Percentiles rank a stretch among this genome's conserved stretches.
These are phyloP conservation scores for Colletotrichum endophyticum DNA, from an alignment of 2,329 filamentous ascomycete genomes.

Conservation along the genomic window DNA sequence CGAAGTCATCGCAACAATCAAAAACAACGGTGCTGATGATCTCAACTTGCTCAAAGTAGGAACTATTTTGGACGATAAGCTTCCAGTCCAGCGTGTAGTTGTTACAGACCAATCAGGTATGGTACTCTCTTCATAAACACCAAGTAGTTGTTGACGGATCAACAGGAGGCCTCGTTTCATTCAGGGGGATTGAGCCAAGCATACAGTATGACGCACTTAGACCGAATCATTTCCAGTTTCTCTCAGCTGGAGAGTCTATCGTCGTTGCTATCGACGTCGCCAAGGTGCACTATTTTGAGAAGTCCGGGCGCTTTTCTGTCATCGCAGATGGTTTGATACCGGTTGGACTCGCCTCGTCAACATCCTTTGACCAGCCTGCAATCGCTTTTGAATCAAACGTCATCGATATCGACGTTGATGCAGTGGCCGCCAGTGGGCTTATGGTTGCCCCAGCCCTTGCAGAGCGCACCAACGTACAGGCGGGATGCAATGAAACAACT, in stretches of 20 bases:
- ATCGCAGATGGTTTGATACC: conserved; percentile 20
- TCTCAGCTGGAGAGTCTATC: conserved; percentile 21
- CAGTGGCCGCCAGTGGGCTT: background rate
- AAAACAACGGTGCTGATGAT: conserved; percentile 21
- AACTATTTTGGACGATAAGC: conserved; percentile 23
- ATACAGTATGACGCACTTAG: conserved; percentile 23
- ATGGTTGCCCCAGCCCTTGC: background rate
- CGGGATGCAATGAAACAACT: background rate
- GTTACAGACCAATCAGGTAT: background rate
- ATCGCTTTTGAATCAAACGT: conserved; percentile 22
- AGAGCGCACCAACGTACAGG: conserved; percentile 13
- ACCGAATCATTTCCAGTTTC: conserved; percentile 18
- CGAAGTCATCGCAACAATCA: conserved; percentile 18
- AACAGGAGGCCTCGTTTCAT: conserved; percentile 6
- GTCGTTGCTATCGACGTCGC: conserved; percentile 18
- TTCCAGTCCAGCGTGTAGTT: background rate
- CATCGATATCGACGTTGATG: conserved; percentile 17
- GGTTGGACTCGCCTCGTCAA: conserved; percentile 6
- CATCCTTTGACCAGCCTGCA: conserved; percentile 10
- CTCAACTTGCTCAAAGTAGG: conserved; percentile 27
- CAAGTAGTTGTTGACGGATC: background rate
- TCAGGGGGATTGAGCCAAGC: conserved; percentile 23
- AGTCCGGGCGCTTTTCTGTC: conserved; percentile 23
- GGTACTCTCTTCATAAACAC: background rate
- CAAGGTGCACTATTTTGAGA: conserved; percentile 19